Base-by-base conservation (phyloP, 2,329 filamentous ascomycete species). In the Ophiostoma sp. region DNA sequence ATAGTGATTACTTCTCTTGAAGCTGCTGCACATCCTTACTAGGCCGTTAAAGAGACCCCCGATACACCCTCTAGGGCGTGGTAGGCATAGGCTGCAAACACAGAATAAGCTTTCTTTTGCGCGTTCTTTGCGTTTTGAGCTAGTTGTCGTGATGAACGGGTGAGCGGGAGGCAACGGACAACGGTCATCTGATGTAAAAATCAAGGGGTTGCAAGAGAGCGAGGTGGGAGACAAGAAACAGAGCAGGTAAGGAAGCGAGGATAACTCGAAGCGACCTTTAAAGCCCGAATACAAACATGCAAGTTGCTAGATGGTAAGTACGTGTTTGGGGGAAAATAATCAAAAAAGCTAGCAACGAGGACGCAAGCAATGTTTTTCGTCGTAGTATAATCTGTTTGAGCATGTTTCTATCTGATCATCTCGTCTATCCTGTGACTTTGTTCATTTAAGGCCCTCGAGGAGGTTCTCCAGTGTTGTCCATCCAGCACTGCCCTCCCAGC, bases 401-500 rank as follows among this genome's bases (percentile, higher is more conserved):
- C 3, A 31, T 20, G 15, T 57, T 6, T 57, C 52, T 57, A 57
- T 27, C 23, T 17, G 23, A 27, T 27, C n/a, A 27, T 57, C 15
- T 48, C 20, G 15, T 20, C 6, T 48, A 11, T 15, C 20, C 15
- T 20, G 15, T 17, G 15, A 48, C 44, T 17, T 17, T 13, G 23
- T 10, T 65, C 62, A 65, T 23, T 70, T 69, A 75, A 90, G 76
- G 6, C 84, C 86, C 64, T 87, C 83, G 80, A 89, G 77, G 74
- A 86, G 76, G 4, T 80, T 82, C 76, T 86, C 80, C 76, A 95
- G 78, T 72, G 80, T 83, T 66, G 82, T 83, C 89, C 89, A 95
- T 36, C 86, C 90, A 57, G 84, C 81, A 39, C 83, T 91, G 13
- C 86, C 93, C 79, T 97, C 93, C 93, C 94, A 97, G 15, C 79